Percentiles rank a stretch among this genome's conserved stretches.
These are phyloP conservation scores for Solanum neorickii DNA, from an alignment of 257 asterid species.

Conservation along the genomic window DNA sequence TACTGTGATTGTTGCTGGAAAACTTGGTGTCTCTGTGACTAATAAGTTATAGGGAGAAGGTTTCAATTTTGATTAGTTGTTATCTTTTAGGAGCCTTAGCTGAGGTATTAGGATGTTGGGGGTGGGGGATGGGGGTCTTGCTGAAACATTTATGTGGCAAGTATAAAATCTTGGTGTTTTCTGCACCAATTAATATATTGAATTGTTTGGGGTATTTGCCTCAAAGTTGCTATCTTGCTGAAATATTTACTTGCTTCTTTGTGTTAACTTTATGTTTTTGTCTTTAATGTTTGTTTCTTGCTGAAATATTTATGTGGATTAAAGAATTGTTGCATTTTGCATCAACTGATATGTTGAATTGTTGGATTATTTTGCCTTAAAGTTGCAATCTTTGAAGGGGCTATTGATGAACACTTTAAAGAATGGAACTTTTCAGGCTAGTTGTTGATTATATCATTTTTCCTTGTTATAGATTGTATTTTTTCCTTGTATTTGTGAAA, in stretches of 20 bases:
- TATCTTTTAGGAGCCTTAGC: not conserved
- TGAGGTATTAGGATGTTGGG: not conserved
- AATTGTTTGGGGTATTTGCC: not conserved
- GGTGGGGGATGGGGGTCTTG: not conserved
- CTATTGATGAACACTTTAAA: not conserved
- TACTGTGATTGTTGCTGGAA: constrained; percentile 48
- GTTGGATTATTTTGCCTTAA: not conserved
- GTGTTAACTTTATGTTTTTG: not conserved
- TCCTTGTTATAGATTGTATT: not conserved
- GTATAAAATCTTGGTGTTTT: not conserved
- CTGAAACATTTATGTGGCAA: not conserved
- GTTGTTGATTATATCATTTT: not conserved
- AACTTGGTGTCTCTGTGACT: constrained; percentile 37
- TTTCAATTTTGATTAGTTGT: not conserved
- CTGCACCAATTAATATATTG: not conserved
- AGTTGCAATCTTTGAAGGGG: not conserved
- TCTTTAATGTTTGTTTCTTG: not conserved
- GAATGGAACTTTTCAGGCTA: not conserved
- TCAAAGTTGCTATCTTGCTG: not conserved
- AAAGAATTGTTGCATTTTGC: not conserved
- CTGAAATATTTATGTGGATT: not conserved
- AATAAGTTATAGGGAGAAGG: constrained; percentile 11
- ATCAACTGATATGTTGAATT: not conserved
- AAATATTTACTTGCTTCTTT: not conserved
- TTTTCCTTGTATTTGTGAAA: not conserved